phyloP scores from a whole-genome alignment of 75 land plant genomes.

The Picea glauca region DNA sequence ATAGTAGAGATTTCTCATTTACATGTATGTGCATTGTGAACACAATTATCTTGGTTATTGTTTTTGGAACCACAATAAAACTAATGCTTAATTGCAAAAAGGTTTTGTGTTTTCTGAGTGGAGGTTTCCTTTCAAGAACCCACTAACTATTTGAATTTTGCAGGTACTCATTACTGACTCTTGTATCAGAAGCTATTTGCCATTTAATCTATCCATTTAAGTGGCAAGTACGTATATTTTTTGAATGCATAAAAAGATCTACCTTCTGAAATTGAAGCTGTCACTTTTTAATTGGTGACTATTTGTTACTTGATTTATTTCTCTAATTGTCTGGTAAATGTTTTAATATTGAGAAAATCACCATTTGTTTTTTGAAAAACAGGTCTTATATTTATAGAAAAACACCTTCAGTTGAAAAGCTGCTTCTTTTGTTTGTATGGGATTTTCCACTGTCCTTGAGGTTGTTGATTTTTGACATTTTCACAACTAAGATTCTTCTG shows the following conservation, averaged over 20 bases:
- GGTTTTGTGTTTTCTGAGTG: background rate
- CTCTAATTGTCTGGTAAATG: background rate
- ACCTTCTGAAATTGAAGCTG: background rate
- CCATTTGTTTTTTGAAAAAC: too few species aligned
- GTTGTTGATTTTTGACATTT: background rate
- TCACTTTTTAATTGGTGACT: background rate
- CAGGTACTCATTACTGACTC: constrained; percentile 90
- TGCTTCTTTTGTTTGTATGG: background rate
- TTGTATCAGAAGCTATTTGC: constrained; percentile 94
- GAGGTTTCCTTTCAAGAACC: background rate
- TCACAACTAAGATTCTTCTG: background rate
- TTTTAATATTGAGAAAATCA: background rate
- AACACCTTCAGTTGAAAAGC: background rate
- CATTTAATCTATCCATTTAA: constrained; percentile 96
- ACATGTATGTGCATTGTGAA: background rate
- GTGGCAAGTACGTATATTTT: constrained; percentile 68
- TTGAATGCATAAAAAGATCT: background rate
- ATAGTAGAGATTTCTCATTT: too few species aligned
- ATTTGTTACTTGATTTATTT: background rate
- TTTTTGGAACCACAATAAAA: background rate
- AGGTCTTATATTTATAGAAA: too few species aligned
- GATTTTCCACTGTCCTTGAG: background rate
- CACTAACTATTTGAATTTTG: constrained; percentile 1
- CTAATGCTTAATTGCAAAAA: background rate
- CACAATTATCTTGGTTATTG: background rate